Base-by-base conservation (phyloP, 179 eudicot species). In the Corrigiola litoralis region DNA sequence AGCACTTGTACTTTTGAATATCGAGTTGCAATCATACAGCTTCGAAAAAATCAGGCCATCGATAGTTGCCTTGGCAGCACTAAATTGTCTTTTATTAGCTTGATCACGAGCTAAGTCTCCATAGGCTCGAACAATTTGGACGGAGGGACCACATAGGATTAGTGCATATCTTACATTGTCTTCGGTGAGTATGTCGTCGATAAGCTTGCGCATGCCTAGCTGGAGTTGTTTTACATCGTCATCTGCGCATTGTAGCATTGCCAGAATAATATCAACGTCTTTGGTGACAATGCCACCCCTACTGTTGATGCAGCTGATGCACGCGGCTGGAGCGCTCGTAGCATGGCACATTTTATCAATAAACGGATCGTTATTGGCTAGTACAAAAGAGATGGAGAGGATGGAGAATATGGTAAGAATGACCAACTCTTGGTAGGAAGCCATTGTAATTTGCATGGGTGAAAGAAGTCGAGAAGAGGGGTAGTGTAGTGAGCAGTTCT, bases 231-330 rank as follows among this genome's bases (percentile, higher is more conserved):
- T 48, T 48, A 29, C 53, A 16, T 48, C 53, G 53, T 48, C 28
- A 29, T 48, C 53, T 21, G 53, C 53, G 27, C 53, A 48, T 48
- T 48, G 53, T 7, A 48, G 53, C 53, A 48, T 48, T 16, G 53
- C 17, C 14, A 4, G 28, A 23, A 21, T 48, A 9, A 48, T 48
- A 12, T 1, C 11, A 6, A 21, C 16, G 14, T 48, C 53, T 4
- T 27, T 48, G 12, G 24, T 7, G 28, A 1, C 27, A 8, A 6
- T 5, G 27, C 53, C 28, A 16, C 21, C 24, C 24, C 24, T 48
- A 18, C 14, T 21, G 8, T 1, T 48, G 8, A 48, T 29, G 53
- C 53, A 48, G 9, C 28, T 20, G 3, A 5, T 18, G 53, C 53
- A 48, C 53, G 24, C 0, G 28, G 25, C 24, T 48, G 53, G 53